These are phyloP conservation scores for Balansia obtecta DNA, from an alignment of 2,329 filamentous ascomycete species.

Conservation along the genomic window DNA sequence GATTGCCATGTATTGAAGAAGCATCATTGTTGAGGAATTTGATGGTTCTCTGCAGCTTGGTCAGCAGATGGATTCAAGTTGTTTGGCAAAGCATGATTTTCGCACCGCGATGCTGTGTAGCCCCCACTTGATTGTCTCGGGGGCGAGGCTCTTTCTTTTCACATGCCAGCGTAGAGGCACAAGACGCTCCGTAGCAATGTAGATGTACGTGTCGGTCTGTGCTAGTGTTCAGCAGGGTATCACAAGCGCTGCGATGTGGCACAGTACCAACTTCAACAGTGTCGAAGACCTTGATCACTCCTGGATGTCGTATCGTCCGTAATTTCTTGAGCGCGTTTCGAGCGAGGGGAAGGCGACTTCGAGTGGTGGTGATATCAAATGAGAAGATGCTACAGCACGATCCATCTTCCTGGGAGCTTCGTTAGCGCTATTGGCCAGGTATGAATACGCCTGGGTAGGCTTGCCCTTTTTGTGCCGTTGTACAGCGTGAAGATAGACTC, in stretches of 20 bases:
- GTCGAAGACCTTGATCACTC: constrained; percentile 86
- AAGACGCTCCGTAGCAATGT: constrained; percentile 87
- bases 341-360: constrained; percentile 69
- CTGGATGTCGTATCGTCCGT: constrained; percentile 83
- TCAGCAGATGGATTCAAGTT: constrained; percentile 10
- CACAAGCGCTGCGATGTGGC: neutral
- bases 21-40: constrained; percentile 96
- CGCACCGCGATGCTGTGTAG: constrained; percentile 69
- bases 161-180: constrained; percentile 83
- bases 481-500: constrained; percentile 94
- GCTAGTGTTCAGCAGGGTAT: constrained; percentile 12
- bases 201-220: constrained; percentile 86
- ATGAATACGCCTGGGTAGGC: neutral
- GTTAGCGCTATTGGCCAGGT: neutral
- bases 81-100: too few species aligned
- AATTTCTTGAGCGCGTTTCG: constrained; percentile 91
- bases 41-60: constrained; percentile 56
- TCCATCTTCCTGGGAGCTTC: constrained; percentile 61
- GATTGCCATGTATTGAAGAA: constrained; percentile 75
- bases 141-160: constrained; percentile 72
- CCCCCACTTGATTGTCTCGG: constrained; percentile 96
- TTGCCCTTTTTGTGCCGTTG: constrained; percentile 81
- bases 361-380: constrained; percentile 78
- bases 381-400: constrained; percentile 94
- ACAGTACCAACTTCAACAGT: constrained; percentile 64